Evolutionary conservation across 257 asterid species (phyloP).

Genomic region (Leptodermis oblonga): DNA sequence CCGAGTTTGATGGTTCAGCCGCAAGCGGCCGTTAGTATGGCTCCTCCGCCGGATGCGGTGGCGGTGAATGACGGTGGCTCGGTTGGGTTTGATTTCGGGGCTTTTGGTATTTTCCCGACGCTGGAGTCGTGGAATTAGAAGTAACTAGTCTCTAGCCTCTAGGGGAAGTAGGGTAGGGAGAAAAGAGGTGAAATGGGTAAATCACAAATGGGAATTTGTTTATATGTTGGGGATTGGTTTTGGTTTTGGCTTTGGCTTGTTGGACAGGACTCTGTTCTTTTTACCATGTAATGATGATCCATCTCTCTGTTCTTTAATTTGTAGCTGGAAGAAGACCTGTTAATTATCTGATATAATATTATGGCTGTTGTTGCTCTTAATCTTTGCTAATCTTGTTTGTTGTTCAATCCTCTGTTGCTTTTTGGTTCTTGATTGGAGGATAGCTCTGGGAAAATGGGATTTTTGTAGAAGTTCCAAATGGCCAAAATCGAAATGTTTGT

Average conservation of each 20-base stretch:
- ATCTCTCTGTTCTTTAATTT: background rate
- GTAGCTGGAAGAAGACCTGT: background rate
- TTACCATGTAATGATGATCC: slow-evolving; percentile 2
- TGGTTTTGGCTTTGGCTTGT: slow-evolving; percentile 9
- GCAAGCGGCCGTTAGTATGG: slow-evolving; percentile 17
- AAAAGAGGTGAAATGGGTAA: slow-evolving; percentile 15
- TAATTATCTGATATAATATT: slow-evolving; percentile 6
- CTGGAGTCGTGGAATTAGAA: slow-evolving; percentile 78
- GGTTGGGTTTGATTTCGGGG: slow-evolving; percentile 44
- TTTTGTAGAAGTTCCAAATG: too few species aligned
- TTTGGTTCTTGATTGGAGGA: too few species aligned
- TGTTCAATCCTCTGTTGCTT: too few species aligned
- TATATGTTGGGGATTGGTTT: slow-evolving; percentile 12
- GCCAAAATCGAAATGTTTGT: too few species aligned
- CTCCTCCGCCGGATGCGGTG: slow-evolving; percentile 20
- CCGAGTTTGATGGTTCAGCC: slow-evolving; percentile 17
- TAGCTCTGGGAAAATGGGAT: too few species aligned
- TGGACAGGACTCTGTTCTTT: slow-evolving; percentile 8
- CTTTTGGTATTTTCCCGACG: slow-evolving; percentile 70
- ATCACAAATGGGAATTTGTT: slow-evolving; percentile 9
- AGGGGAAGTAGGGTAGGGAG: background rate
- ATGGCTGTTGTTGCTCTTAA: slow-evolving; percentile 1
- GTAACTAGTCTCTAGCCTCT: slow-evolving; percentile 34
- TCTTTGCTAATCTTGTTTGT: too few species aligned
- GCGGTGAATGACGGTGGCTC: slow-evolving; percentile 24